Evolutionary conservation across 768 basidiomycete genomes (phyloP).

Genomic region (Daedaleopsis nitida): DNA sequence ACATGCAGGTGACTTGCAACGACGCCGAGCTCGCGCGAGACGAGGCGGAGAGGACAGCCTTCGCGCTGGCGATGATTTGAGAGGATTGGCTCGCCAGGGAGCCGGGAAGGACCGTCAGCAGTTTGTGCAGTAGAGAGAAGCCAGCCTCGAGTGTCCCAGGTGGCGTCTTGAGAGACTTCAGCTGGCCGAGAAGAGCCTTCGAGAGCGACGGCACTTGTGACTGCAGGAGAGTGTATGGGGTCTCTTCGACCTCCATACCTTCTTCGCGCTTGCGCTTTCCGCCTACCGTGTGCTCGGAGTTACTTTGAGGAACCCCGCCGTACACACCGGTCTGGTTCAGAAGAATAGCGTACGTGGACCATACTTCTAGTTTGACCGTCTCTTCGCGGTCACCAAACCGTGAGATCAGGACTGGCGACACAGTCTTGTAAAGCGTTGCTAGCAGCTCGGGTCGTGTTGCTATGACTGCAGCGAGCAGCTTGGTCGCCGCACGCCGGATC

Average conservation of each 20-base stretch:
- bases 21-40: conserved; percentile 78
- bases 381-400: conserved; percentile 95
- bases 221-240: conserved; percentile 70
- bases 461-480: conserved; percentile 82
- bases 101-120: conserved; percentile 82
- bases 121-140: conserved; percentile 73
- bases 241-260: conserved; percentile 74
- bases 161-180: conserved; percentile 78
- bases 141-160: conserved; percentile 83
- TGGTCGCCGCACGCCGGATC: conserved; percentile 91
- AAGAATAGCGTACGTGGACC: conserved; percentile 81
- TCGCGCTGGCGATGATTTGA: conserved; percentile 63
- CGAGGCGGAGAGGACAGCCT: conserved; percentile 63
- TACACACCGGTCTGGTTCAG: conserved; percentile 85
- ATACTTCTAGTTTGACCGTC: conserved; percentile 90
- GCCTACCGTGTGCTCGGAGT: conserved; percentile 46
- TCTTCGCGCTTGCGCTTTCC: conserved; percentile 81
- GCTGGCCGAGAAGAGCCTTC: conserved; percentile 82
- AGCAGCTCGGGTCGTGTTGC: conserved; percentile 90
- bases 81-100: conserved; percentile 72
- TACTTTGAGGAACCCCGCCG: conserved; percentile 59
- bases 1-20: conserved; percentile 80
- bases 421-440: conserved; percentile 72
- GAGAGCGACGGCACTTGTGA: conserved; percentile 77
- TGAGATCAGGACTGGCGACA: conserved; percentile 87